These are phyloP conservation scores for Claviceps paspali DNA, from an alignment of 2,329 filamentous ascomycete genomes.

Conservation along the genomic window DNA sequence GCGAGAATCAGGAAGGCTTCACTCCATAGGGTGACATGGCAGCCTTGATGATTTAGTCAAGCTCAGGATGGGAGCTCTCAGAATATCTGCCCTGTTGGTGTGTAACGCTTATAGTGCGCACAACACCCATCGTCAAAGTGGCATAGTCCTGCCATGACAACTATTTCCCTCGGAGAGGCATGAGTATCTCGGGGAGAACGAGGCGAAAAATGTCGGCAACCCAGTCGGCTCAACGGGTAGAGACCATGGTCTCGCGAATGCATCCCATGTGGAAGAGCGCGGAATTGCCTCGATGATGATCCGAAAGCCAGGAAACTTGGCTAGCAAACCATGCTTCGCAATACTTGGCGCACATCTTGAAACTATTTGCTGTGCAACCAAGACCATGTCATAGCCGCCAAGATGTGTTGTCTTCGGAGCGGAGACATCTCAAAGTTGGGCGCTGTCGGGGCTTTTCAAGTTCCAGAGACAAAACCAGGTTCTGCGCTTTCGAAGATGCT, in stretches of 20 bases:
- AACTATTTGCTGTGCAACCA: slow-evolving; percentile 4
- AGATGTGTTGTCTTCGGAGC: too few relatives aligned
- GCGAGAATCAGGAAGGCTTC: background rate
- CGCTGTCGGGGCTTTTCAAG: too few relatives aligned
- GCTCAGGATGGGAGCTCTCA: too few relatives aligned
- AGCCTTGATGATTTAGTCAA: background rate
- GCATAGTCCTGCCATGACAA: background rate
- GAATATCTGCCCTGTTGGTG: background rate
- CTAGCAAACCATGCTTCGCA: background rate
- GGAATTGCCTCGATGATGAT: background rate
- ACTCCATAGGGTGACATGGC: background rate
- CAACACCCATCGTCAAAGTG: background rate
- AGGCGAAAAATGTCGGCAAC: slow-evolving; percentile 26
- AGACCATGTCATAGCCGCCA: background rate
- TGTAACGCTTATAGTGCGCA: background rate
- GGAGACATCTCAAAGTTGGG: too few relatives aligned
- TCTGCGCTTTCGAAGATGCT: background rate
- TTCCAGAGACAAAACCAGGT: background rate
- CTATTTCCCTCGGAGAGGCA: background rate
- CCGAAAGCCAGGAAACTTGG: slow-evolving; percentile 1
- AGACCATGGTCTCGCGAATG: background rate
- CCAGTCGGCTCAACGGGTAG: slow-evolving; percentile 1
- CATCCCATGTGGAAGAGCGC: background rate
- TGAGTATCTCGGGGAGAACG: slow-evolving; percentile 16
- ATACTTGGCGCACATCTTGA: slow-evolving; percentile 4